These are phyloP conservation scores for Amphicarpaea edgeworthii DNA, from an alignment of 306 rosid genomes.

Conservation along the genomic window DNA sequence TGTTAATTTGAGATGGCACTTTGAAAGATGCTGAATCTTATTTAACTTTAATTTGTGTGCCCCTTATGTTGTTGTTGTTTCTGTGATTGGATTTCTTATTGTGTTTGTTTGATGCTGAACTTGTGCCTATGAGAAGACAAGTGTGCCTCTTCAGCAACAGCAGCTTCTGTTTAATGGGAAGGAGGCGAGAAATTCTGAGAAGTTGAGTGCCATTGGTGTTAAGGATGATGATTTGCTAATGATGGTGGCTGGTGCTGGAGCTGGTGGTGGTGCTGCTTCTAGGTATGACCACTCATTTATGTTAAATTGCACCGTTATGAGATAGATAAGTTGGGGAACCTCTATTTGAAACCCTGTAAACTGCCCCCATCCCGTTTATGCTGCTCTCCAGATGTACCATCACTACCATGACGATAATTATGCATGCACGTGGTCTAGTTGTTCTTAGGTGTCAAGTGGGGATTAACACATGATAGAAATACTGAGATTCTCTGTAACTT, in stretches of 20 bases:
- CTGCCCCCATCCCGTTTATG: neutral
- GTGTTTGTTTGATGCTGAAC: slow-evolving; percentile 45
- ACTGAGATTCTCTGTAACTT: slow-evolving; percentile 14
- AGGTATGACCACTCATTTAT: slow-evolving; percentile 55
- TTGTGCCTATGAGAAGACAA: slow-evolving; percentile 62
- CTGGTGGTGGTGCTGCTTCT: slow-evolving; percentile 36
- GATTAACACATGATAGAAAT: neutral
- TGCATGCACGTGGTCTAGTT: neutral
- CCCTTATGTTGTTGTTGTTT: neutral
- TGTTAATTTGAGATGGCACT: slow-evolving; percentile 1
- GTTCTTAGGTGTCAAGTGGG: too few relatives aligned
- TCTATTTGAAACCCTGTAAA: neutral
- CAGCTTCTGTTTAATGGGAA: slow-evolving; percentile 85
- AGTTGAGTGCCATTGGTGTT: slow-evolving; percentile 82
- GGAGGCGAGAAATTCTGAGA: slow-evolving; percentile 77
- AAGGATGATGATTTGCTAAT: slow-evolving; percentile 90
- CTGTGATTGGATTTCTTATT: slow-evolving; percentile 43
- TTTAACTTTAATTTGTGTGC: slow-evolving; percentile 19
- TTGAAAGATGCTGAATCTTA: slow-evolving; percentile 31
- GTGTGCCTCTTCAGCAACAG: slow-evolving; percentile 83
- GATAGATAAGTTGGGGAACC: slow-evolving; percentile 7
- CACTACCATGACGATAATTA: too few relatives aligned
- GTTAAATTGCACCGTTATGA: slow-evolving; percentile 11
- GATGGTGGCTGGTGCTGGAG: slow-evolving; percentile 66
- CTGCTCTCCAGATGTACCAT: neutral